These are phyloP conservation scores for Fragaria nilgerrensis DNA, from an alignment of 306 rosid species.

Conservation along the genomic window DNA sequence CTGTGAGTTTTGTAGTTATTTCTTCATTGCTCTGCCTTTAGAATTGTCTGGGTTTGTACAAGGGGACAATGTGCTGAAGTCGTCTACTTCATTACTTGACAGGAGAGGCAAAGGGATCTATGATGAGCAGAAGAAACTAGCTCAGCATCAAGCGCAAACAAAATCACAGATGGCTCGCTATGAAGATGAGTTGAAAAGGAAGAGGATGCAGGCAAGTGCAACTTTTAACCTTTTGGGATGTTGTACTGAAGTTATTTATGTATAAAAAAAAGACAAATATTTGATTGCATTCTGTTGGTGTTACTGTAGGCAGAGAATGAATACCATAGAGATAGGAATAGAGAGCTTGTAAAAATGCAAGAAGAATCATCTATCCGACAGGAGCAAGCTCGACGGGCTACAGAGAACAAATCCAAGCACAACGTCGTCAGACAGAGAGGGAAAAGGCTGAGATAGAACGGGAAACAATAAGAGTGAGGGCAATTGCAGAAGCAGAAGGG, in stretches of 20 bases:
- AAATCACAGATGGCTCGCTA: slow-evolving; percentile 92
- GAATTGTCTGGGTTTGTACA: not conserved
- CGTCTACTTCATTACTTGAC: slow-evolving; percentile 25
- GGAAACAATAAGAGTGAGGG: slow-evolving; percentile 81
- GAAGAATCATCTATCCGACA: slow-evolving; percentile 91
- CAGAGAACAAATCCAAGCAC: slow-evolving; percentile 94
- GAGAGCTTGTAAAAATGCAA: slow-evolving; percentile 89
- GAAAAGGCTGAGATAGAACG: slow-evolving; percentile 97
- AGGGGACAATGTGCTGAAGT: not conserved
- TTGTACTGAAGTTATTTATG: not conserved
- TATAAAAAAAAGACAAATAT: not conserved
- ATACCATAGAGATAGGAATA: slow-evolving; percentile 78
- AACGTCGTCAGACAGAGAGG: slow-evolving; percentile 80
- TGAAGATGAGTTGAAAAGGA: slow-evolving; percentile 86
- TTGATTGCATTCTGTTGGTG: not conserved
- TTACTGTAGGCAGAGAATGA: slow-evolving; percentile 78
- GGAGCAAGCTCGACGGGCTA: slow-evolving; percentile 90
- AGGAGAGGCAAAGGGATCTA: slow-evolving; percentile 93
- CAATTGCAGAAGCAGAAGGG: slow-evolving; percentile 95
- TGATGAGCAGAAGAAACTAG: slow-evolving; percentile 90
- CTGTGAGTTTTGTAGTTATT: slow-evolving; percentile 40
- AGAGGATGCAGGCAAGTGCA: slow-evolving; percentile 81
- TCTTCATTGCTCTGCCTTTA: not conserved
- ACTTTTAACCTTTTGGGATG: slow-evolving; percentile 15
- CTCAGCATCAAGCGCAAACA: slow-evolving; percentile 90